These are phyloP conservation scores for Phytophthora fragariae DNA, from an alignment of 352 stramenopile genomes.

Conservation along the genomic window DNA sequence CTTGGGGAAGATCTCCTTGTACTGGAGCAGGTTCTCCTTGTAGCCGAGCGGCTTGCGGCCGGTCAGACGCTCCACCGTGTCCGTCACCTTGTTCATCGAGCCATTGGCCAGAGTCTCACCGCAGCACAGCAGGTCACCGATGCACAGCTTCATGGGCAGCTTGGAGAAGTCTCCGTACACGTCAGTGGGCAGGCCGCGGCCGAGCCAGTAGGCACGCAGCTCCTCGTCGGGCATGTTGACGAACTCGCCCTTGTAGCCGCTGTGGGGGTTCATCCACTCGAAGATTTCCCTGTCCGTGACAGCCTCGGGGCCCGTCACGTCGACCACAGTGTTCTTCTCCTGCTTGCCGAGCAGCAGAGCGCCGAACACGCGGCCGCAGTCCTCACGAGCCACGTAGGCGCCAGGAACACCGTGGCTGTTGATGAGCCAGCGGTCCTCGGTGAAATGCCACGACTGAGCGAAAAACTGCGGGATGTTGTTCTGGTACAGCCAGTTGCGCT, in stretches of 20 bases:
- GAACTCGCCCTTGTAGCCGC: slow-evolving; percentile 38
- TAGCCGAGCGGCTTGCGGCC: slow-evolving; percentile 33
- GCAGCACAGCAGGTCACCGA: slow-evolving; percentile 37
- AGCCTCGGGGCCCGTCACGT: slow-evolving; percentile 29
- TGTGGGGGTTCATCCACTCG: slow-evolving; percentile 33
- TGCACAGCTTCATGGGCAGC: slow-evolving; percentile 38
- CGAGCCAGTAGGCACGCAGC: slow-evolving; percentile 35
- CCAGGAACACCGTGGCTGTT: slow-evolving; percentile 27
- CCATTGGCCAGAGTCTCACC: slow-evolving; percentile 41
- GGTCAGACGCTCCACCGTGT: slow-evolving; percentile 38
- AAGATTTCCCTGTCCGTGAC: slow-evolving; percentile 39
- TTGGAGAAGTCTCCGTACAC: slow-evolving; percentile 40
- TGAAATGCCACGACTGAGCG: slow-evolving; percentile 37
- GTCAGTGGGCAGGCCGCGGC: slow-evolving; percentile 28
- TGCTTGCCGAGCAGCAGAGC: slow-evolving; percentile 31
- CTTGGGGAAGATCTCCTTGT: slow-evolving; percentile 34
- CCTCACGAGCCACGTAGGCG: slow-evolving; percentile 15
- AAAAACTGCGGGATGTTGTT: slow-evolving; percentile 39
- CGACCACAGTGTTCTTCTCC: slow-evolving; percentile 37
- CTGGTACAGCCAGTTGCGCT: slow-evolving; percentile 38
- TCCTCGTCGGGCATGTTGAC: slow-evolving; percentile 42
- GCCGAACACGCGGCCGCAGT: slow-evolving; percentile 29
- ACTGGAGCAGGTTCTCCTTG: slow-evolving; percentile 32
- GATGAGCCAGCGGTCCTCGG: slow-evolving; percentile 29
- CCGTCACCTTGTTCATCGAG: slow-evolving; percentile 32